phyloP scores from a whole-genome alignment of 2,329 filamentous ascomycete genomes.

The Penicillium expansum region DNA sequence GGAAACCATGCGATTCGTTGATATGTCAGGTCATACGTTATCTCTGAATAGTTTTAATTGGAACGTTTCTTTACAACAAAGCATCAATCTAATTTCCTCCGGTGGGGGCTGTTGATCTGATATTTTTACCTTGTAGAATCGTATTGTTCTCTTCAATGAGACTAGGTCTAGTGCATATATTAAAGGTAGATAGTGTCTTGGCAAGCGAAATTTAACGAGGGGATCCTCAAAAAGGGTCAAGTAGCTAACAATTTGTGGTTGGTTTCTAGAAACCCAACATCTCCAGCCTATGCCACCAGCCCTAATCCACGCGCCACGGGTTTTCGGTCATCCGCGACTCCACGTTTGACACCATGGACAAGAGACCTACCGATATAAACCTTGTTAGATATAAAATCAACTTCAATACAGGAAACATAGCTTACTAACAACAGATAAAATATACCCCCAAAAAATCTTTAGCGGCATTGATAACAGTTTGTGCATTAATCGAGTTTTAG shows the following conservation, averaged over 20 bases:
- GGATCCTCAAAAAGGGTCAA: neutral
- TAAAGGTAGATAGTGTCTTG: neutral
- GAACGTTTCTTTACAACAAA: neutral
- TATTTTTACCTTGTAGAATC: neutral
- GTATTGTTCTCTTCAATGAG: neutral
- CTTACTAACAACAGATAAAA: too few relatives aligned
- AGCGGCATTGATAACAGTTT: slow-evolving; percentile 4
- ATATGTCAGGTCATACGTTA: neutral
- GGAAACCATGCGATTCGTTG: slow-evolving; percentile 4
- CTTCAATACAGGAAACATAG: neutral
- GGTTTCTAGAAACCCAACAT: neutral
- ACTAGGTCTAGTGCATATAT: neutral
- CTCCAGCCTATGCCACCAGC: neutral
- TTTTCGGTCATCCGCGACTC: neutral
- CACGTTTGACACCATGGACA: neutral
- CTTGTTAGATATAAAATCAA: neutral
- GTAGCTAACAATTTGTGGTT: neutral
- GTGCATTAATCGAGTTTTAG: slow-evolving; percentile 10
- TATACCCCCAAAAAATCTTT: neutral
- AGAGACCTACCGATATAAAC: neutral
- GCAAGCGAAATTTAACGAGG: neutral
- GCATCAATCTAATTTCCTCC: neutral
- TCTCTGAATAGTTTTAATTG: neutral
- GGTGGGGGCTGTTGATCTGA: neutral
- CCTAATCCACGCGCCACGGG: neutral